These are phyloP conservation scores for Dryadomyces sulphureus DNA, from an alignment of 2,329 filamentous ascomycete species.

Conservation along the genomic window DNA sequence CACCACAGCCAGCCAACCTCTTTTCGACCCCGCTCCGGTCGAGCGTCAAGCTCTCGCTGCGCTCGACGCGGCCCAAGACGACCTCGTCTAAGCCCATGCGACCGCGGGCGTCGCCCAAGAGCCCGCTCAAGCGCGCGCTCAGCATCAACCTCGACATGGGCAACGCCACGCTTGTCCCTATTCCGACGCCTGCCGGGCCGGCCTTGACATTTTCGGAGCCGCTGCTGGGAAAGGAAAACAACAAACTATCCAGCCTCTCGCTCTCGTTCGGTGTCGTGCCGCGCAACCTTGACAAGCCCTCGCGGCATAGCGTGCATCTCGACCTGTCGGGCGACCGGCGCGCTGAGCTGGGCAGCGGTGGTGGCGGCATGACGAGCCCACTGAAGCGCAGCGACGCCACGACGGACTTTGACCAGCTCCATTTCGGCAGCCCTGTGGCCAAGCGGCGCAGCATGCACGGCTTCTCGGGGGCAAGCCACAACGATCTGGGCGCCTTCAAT, in stretches of 20 bases:
- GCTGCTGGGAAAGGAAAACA: conserved; percentile 26
- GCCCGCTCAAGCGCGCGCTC: conserved; percentile 66
- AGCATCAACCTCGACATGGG: conserved; percentile 55
- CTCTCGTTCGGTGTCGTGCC: conserved; percentile 24
- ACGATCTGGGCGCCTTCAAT: conserved; percentile 65
- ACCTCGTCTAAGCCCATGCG: conserved; percentile 40
- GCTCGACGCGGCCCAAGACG: conserved; percentile 46
- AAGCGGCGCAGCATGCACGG: conserved; percentile 83
- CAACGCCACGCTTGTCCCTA: conserved; percentile 35
- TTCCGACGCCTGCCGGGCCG: conserved; percentile 23
- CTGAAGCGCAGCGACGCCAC: conserved; percentile 83
- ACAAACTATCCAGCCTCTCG: conserved; percentile 15
- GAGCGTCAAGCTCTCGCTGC: conserved; percentile 50
- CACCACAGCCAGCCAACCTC: conserved; percentile 19
- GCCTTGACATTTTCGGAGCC: conserved; percentile 14
- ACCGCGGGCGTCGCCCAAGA: conserved; percentile 58
- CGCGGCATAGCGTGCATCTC: conserved; percentile 40
- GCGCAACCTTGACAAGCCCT: conserved; percentile 32
- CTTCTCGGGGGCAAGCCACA: conserved; percentile 44
- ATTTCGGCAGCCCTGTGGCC: conserved; percentile 70
- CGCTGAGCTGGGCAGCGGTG: too few species aligned
- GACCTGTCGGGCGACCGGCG: conserved; percentile 44
- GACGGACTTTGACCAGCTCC: conserved; percentile 72
- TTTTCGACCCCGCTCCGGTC: conserved; percentile 51
- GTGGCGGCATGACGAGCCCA: too few species aligned